Base-by-base conservation (phyloP, 2,329 filamentous ascomycete genomes). In the Ophiostoma australiae region DNA sequence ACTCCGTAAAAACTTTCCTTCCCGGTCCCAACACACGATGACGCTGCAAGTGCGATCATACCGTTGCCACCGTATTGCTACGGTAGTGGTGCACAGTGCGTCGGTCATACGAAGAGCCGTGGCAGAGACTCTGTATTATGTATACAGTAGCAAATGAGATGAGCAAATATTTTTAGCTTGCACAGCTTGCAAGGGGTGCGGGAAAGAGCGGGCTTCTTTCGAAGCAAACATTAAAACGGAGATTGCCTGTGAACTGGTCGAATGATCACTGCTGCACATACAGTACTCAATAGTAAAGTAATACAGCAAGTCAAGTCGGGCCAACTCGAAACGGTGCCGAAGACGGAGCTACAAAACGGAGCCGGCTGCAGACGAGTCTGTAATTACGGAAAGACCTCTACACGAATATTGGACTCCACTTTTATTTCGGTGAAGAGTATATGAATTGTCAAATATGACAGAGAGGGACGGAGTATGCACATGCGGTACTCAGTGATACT, bases 41-140 rank as follows among this genome's bases (percentile, higher is more conserved):
- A 58, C 23, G 52, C 52, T 58, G 52, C 52, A 58, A 27, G 52
- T 58, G 52, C 52, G n/a, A 58, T 15, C 52, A 58, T 58, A 58
- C 52, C 52, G 52, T 58, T 27, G n/a, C 52, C 52, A 58, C 52
- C n/a, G 52, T 58, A 58, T 58, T 58, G 52, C 52, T 27, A 58
- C 52, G 23, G 52, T 58, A 58, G n/a, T 58, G 48, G 17, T 58
- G 39, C 39, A 11, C 48, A 52, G 48, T 52, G 48, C 48, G 48
- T 52, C 48, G 48, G 48, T 52, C 48, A n/a, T 52, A 52, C 48
- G 17, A 52, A n/a, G 44, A 48, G 44, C 20, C 48, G 48, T 20
- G 27, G 27, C 27, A 31, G 27, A 31, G 27, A 20, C 5, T 7
- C 48, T 2, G 44, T 20, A 20, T 13, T 17, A 10, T 20, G 44